A percentile compares a stretch with the other conserved stretches of the same genome.
Conservation (phyloP, 352 stramenopile species). For the Hyphochytrium catenoides region DNA sequence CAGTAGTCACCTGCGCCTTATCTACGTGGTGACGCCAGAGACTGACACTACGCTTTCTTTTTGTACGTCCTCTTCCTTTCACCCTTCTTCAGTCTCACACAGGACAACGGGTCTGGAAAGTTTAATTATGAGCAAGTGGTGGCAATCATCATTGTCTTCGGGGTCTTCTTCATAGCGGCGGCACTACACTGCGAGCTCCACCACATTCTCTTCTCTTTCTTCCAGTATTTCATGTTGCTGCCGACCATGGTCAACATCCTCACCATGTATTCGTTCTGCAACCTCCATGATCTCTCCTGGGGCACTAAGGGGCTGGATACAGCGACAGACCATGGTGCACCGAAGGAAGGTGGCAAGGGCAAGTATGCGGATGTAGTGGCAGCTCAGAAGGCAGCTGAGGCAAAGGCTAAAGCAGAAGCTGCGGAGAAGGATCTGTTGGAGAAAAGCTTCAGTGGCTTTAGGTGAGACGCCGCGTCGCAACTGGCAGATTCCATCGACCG, state of each 20-base stretch:
- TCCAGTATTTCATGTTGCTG: constrained; percentile 57
- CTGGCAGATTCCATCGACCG: no score
- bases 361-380: constrained; percentile 58
- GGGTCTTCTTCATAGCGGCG: constrained; percentile 53
- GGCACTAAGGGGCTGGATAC: constrained; percentile 40
- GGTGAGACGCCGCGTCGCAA: no score
- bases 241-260: constrained; percentile 69
- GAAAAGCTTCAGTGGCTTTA: constrained; percentile 49
- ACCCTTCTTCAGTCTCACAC: no score
- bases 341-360: constrained; percentile 34
- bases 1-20: constrained; percentile 5
- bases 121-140: no score
- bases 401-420: constrained; percentile 28
- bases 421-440: constrained; percentile 30
- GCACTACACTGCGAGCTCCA: constrained; percentile 47
- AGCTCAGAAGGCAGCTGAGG: constrained; percentile 36
- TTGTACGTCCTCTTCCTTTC: no score
- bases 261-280: constrained; percentile 67
- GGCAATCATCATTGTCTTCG: constrained; percentile 28
- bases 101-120: no score
- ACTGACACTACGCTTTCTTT: constrained; percentile 19
- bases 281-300: constrained; percentile 63
- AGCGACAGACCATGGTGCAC: constrained; percentile 11
- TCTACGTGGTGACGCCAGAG: constrained; percentile 36
- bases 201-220: constrained; percentile 56